Base-by-base conservation (phyloP, 805 yeast species). In the Hanseniaspora valbyensis region DNA sequence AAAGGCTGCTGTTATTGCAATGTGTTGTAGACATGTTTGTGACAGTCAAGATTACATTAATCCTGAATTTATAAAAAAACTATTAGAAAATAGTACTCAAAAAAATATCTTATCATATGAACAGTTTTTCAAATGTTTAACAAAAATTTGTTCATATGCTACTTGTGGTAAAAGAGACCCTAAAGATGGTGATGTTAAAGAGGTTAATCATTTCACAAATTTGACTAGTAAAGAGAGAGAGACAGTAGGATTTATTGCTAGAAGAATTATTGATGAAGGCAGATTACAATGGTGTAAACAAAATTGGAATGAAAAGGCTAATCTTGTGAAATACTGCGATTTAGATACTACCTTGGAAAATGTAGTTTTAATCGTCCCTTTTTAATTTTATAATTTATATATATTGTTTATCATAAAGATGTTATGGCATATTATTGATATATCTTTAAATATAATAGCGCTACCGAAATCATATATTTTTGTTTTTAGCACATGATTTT, bases 11-110 rank as follows among this genome's bases (percentile, higher is more conserved):
- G 66, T 84, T 26, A 85, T 88, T 29, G 96, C 96, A 24, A 81
- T 89, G 86, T 88, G 96, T 61, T 88, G 96, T 63, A 73, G 96
- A 50, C 96, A 88, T 59, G 80, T 81, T 19, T 89, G 96, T 58
- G 66, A 73, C 37, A 80, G 77, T n/a, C 70, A 74, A 51, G 62
- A 62, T 44, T 65, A 65, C 49, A 57, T 61, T 41, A 64, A 65
- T 43, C 58, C 55, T 18, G 49, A 34, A 4, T 64, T 46, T 43
- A 55, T 64, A 16, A 48, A 56, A 28, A 9, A 22, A 0, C 68
- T 83, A 14, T 62, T 83, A 14, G 70, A 73, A 0, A 68, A 66
- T 26, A 75, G 81, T 1, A 62, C 67, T 56, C 57, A 22, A 76
- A 38, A 45, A 7, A 39, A 55, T 2, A 52, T 48, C 28, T 38